A percentile compares a stretch with the other conserved stretches of the same genome.
These are phyloP conservation scores for Serendipita sp. DNA, from an alignment of 768 basidiomycete genomes.

Conservation along the genomic window DNA sequence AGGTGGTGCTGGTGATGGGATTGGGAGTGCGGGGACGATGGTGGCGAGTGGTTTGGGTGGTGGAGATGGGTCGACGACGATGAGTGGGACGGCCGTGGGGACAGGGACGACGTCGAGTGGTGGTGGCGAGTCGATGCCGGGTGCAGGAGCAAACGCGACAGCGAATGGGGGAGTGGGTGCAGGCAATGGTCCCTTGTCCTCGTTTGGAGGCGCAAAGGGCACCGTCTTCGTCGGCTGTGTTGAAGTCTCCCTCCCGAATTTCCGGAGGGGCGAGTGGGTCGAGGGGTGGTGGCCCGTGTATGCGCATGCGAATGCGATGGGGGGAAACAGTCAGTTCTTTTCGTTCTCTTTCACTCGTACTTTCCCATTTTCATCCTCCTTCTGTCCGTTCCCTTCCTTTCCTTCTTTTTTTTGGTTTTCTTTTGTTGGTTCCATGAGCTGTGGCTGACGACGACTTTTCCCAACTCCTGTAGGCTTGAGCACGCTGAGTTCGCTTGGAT, in stretches of 20 bases:
- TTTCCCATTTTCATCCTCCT: constrained; percentile 4
- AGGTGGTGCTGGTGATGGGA: no score
- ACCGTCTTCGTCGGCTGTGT: constrained; percentile 42
- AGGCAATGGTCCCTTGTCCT: constrained; percentile 16
- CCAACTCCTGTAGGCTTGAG: constrained; percentile 7
- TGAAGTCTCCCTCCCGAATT: constrained; percentile 49
- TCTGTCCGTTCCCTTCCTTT: not conserved
- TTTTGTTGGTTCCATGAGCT: not conserved
- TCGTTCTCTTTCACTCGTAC: not conserved
- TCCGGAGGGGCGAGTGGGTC: constrained; percentile 53
- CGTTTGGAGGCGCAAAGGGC: constrained; percentile 44
- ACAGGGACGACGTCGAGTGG: not conserved
- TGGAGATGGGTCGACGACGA: not conserved
- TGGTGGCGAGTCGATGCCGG: constrained; percentile 9
- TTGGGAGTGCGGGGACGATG: no score
- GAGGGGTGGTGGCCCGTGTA: constrained; percentile 77
- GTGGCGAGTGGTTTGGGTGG: no score
- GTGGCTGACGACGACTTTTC: not conserved
- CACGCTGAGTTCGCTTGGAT: not conserved
- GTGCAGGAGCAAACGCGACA: constrained; percentile 33
- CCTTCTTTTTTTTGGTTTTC: constrained; percentile 5
- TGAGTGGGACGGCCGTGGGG: constrained; percentile 1
- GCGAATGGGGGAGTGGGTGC: constrained; percentile 28
- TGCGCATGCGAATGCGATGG: not conserved
- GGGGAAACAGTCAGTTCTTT: not conserved